Base-by-base conservation (phyloP, 1,284 basidiomycete genomes). In the Hymenochaete sp. region DNA sequence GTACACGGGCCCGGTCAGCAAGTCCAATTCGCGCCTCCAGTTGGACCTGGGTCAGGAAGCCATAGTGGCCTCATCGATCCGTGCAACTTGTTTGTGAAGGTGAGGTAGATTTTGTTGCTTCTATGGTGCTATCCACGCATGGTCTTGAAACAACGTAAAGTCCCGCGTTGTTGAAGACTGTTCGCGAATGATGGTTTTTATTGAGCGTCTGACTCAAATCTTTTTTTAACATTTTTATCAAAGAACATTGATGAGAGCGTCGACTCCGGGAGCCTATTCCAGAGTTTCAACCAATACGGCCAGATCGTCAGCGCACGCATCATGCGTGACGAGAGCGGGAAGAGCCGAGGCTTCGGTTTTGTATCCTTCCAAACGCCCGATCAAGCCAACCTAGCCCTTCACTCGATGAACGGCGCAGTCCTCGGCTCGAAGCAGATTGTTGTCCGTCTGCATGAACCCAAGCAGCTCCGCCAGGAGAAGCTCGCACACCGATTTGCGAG, bases 301-400 rank as follows among this genome's bases (percentile, higher is more conserved):
- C 79, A 83, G 62, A 89, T 93, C 47, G 82, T 90, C 50, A 90
- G 91, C 60, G 92, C 92, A 21, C 79, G 91, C 48, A 89, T 97
- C 40, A 96, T 96, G 93, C 79, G 89, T 19, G 92, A 92, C 57
- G 84, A 92, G 54, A 67, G 58, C 41, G 85, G 87, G 18, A 79
- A 85, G 44, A 89, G 85, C 61, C 82, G 89, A 47, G 91, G 91
- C 4, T 97, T 95, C 59, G 93, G 93, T n/a, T 98, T 97, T 58
- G 93, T 97, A 47, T 90, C 86, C 21, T 97, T 70, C 65, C 81
- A 88, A 57, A 75, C 75, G 10, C 85, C 90, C 10, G 80, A 85
- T 53, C 84, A 91, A 73, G 90, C 91, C 28, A 50, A 71, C 18
- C 70, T 71, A 4, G 90, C 90, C 0, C 64, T 92, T 67, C 75